These are phyloP conservation scores for Xylaria sp. DNA, from an alignment of 2,329 filamentous ascomycete genomes.

Conservation along the genomic window DNA sequence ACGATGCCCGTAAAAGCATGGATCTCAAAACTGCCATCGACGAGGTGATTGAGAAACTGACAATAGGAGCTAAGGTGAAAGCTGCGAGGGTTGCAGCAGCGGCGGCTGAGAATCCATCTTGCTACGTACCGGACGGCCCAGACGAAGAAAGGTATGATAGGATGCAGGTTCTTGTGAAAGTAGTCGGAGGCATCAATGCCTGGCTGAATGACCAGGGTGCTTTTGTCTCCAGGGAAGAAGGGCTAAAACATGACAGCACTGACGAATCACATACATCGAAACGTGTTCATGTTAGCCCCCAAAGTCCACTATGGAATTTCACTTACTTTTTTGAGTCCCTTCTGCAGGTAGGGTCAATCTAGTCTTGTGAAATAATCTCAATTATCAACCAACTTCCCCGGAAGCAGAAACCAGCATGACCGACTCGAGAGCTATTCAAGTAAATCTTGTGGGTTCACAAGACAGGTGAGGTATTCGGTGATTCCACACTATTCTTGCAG, in stretches of 20 bases:
- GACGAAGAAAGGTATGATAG: slow-evolving; percentile 22
- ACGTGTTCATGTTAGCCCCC: neutral
- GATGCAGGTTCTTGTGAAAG: slow-evolving; percentile 9
- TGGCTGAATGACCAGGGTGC: slow-evolving; percentile 25
- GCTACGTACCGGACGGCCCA: slow-evolving; percentile 20
- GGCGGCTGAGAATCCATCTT: slow-evolving; percentile 27
- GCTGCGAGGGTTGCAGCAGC: slow-evolving; percentile 40
- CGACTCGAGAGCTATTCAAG: neutral
- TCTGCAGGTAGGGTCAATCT: neutral
- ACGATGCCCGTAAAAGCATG: slow-evolving; percentile 39
- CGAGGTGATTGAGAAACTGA: slow-evolving; percentile 32
- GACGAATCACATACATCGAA: neutral
- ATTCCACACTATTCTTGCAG: neutral
- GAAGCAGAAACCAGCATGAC: neutral
- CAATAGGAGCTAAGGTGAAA: slow-evolving; percentile 27
- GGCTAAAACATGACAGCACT: neutral
- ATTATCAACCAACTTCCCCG: neutral
- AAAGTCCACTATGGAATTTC: slow-evolving; percentile 33
- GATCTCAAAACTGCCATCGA: slow-evolving; percentile 42
- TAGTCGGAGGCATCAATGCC: slow-evolving; percentile 19
- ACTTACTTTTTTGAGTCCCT: slow-evolving; percentile 35
- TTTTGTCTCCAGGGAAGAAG: neutral
- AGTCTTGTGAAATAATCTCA: neutral
- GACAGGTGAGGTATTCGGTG: neutral
- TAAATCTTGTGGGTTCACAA: neutral